Conservation (phyloP, 225 moss, liverwort and hornwort genomes). For the Bryum argenteum region DNA sequence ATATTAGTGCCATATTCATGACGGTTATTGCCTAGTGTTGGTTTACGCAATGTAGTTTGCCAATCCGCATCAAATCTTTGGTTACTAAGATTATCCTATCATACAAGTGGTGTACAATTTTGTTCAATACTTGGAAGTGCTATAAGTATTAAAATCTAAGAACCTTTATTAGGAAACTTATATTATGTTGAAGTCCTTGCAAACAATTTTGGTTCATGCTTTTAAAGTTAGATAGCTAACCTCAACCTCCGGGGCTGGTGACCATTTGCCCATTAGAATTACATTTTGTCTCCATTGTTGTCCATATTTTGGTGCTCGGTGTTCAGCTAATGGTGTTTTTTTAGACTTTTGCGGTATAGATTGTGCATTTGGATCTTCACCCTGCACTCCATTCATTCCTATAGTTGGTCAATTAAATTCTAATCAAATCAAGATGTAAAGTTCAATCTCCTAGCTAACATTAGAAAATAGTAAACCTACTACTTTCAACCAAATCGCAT, state of each 20-base stretch:
- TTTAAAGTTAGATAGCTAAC: slow-evolving; percentile 13
- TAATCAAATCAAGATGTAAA: neutral
- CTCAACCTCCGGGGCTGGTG: slow-evolving; percentile 35
- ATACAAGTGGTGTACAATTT: neutral
- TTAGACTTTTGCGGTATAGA: neutral
- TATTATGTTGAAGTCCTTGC: neutral
- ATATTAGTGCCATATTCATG: neutral
- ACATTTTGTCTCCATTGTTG: slow-evolving; percentile 47
- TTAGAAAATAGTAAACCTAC: neutral
- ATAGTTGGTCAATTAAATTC: slow-evolving; percentile 7
- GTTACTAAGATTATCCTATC: slow-evolving; percentile 42
- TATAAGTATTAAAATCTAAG: neutral
- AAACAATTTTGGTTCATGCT: neutral
- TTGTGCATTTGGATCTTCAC: slow-evolving; percentile 19
- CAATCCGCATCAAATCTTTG: slow-evolving; percentile 51
- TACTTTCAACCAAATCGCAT: no score
- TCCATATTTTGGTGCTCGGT: slow-evolving; percentile 40
- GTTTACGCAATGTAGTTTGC: slow-evolving; percentile 60
- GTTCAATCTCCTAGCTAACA: neutral
- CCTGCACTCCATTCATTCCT: slow-evolving; percentile 31
- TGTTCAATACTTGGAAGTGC: neutral
- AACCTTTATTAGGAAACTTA: neutral
- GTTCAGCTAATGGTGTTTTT: neutral
- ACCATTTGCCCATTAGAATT: slow-evolving; percentile 48
- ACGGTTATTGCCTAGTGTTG: neutral